Percentiles rank a stretch among this genome's conserved stretches.
These are phyloP conservation scores for Ophiostoma montium DNA, from an alignment of 2,329 filamentous ascomycete species.

Conservation along the genomic window DNA sequence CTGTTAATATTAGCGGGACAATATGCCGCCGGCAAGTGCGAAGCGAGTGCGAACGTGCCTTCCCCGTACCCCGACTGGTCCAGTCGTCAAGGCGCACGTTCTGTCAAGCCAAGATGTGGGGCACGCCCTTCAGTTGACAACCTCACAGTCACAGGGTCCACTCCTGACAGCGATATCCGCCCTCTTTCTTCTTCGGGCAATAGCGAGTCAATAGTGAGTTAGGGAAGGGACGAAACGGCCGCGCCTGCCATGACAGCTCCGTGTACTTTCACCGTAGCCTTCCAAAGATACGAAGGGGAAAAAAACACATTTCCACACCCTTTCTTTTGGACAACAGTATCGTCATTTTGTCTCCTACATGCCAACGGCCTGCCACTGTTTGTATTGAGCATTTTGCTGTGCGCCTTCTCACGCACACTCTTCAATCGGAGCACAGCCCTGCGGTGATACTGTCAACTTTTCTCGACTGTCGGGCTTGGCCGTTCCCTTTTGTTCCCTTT, in stretches of 20 bases:
- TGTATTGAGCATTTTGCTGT: background rate
- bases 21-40: too few species aligned
- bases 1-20: too few species aligned
- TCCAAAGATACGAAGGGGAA: too few species aligned
- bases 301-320: too few species aligned
- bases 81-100: too few species aligned
- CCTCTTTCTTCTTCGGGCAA: conserved; percentile 7
- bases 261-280: background rate
- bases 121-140: conserved; percentile 12
- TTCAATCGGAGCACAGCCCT: too few species aligned
- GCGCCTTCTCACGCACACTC: background rate
- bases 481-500: background rate
- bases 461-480: too few species aligned
- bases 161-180: background rate
- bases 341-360: too few species aligned
- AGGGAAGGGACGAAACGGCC: background rate
- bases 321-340: too few species aligned
- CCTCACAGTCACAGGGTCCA: conserved; percentile 4
- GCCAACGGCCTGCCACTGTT: background rate
- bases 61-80: too few species aligned
- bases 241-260: background rate
- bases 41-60: background rate
- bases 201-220: background rate
- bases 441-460: too few species aligned
- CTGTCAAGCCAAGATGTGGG: conserved; percentile 5